These are phyloP conservation scores for Oryza coarctata DNA, from an alignment of 176 grass and related monocot species.

Conservation along the genomic window DNA sequence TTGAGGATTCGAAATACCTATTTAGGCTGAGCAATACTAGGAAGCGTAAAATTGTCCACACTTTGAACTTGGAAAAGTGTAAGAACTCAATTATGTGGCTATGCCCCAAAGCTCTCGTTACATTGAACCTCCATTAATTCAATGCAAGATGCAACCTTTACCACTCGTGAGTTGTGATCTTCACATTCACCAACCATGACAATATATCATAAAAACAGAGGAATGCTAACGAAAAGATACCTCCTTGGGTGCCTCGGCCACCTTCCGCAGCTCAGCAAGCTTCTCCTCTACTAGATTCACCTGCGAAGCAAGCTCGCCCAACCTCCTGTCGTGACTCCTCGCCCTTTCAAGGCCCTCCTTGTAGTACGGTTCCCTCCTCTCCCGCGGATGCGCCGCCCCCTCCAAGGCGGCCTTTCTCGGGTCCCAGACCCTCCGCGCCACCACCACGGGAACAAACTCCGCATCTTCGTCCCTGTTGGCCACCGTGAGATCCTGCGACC, in stretches of 20 bases:
- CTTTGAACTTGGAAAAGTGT: not conserved
- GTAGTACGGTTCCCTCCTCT: slow-evolving; percentile 4
- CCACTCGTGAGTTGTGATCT: not conserved
- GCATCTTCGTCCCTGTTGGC: slow-evolving; percentile 39
- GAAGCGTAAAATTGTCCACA: not conserved
- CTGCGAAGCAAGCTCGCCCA: slow-evolving; percentile 21
- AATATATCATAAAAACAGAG: slow-evolving; percentile 4
- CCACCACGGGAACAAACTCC: not conserved
- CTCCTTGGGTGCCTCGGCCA: slow-evolving; percentile 19
- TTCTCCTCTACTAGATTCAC: slow-evolving; percentile 17
- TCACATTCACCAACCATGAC: not conserved
- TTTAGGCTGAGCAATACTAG: not conserved
- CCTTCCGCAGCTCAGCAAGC: slow-evolving; percentile 15
- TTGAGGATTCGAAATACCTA: not conserved
- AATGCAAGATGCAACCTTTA: not conserved
- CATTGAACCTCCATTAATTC: not conserved
- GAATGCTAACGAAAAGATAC: slow-evolving; percentile 15
- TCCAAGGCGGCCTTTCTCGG: slow-evolving; percentile 29
- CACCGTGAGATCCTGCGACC: slow-evolving; percentile 29
- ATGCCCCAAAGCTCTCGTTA: not conserved
- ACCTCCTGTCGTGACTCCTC: slow-evolving; percentile 19
- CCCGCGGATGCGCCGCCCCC: not conserved
- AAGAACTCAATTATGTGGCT: not conserved
- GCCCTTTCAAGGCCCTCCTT: slow-evolving; percentile 8
- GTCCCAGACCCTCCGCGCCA: slow-evolving; percentile 26